phyloP scores from a whole-genome alignment of 768 basidiomycete genomes.

The Gelatoporia subvermispora region DNA sequence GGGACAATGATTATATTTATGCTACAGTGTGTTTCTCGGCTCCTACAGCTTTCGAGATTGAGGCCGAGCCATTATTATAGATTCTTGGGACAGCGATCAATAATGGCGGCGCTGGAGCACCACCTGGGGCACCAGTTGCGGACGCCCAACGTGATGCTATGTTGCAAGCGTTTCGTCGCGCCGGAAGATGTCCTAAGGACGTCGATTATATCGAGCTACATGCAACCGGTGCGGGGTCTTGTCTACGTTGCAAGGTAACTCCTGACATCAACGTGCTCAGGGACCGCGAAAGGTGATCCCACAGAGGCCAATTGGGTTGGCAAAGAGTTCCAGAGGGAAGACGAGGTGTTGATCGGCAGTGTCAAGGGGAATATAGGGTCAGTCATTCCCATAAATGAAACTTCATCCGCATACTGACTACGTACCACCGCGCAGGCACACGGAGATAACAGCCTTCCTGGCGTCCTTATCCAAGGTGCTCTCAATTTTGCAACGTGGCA shows the following conservation, averaged over 20 bases:
- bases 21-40: slow-evolving; percentile 26
- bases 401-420: not conserved
- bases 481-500: slow-evolving; percentile 30
- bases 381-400: slow-evolving; percentile 2
- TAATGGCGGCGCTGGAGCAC: slow-evolving; percentile 30
- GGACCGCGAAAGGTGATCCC: slow-evolving; percentile 45
- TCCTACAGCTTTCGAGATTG: not conserved
- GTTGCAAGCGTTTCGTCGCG: slow-evolving; percentile 29
- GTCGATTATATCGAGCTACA: slow-evolving; percentile 48
- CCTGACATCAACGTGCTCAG: too few species aligned
- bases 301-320: slow-evolving; percentile 48
- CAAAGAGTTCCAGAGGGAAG: slow-evolving; percentile 27
- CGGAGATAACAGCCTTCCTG: slow-evolving; percentile 39
- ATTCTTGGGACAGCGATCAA: slow-evolving; percentile 37
- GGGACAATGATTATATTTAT: slow-evolving; percentile 38
- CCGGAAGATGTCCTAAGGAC: slow-evolving; percentile 29
- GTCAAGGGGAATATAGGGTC: slow-evolving; percentile 46
- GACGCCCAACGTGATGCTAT: slow-evolving; percentile 36
- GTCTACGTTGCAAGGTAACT: not conserved
- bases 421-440: slow-evolving; percentile 24
- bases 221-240: slow-evolving; percentile 36
- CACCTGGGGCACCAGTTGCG: slow-evolving; percentile 34
- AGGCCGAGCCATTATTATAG: slow-evolving; percentile 19
- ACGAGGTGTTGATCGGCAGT: slow-evolving; percentile 37
- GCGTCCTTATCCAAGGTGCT: slow-evolving; percentile 42